Conservation (phyloP, 2,329 filamentous ascomycete genomes). For the Alternaria conjuncta region DNA sequence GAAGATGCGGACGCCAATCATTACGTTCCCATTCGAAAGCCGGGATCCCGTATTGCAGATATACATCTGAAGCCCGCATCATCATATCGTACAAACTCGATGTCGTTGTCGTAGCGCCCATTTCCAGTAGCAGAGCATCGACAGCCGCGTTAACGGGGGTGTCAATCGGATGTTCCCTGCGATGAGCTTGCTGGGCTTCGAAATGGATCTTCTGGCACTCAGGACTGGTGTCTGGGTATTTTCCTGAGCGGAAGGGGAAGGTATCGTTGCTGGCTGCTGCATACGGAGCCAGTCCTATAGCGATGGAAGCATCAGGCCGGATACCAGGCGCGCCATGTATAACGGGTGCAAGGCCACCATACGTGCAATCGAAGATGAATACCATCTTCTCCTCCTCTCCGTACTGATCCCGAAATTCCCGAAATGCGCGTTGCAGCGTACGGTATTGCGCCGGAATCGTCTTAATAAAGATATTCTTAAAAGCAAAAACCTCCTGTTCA, state of each 20-base stretch:
- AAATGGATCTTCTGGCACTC: slow-evolving; percentile 14
- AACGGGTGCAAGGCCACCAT: slow-evolving; percentile 41
- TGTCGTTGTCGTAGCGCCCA: slow-evolving; percentile 1
- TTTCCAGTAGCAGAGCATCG: slow-evolving; percentile 10
- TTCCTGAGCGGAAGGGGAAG: slow-evolving; percentile 19
- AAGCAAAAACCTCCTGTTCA: slow-evolving; percentile 40
- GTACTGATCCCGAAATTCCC: slow-evolving; percentile 36
- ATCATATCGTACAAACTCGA: slow-evolving; percentile 28
- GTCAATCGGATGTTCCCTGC: slow-evolving; percentile 3
- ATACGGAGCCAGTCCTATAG: slow-evolving; percentile 44
- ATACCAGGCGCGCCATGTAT: slow-evolving; percentile 48
- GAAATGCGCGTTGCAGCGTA: slow-evolving; percentile 41
- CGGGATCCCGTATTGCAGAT: slow-evolving; percentile 45
- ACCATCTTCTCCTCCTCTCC: slow-evolving; percentile 49
- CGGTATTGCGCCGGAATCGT: slow-evolving; percentile 43
- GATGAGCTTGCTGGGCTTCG: slow-evolving; percentile 6
- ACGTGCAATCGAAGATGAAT: slow-evolving; percentile 53
- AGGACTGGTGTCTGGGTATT: slow-evolving; percentile 10
- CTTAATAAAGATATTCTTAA: slow-evolving; percentile 45
- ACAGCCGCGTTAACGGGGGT: slow-evolving; percentile 22
- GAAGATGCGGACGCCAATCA: slow-evolving; percentile 49
- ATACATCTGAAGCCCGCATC: slow-evolving; percentile 25
- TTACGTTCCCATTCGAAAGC: slow-evolving; percentile 43
- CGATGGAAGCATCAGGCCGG: slow-evolving; percentile 46
- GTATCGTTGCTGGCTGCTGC: slow-evolving; percentile 16